phyloP scores from a whole-genome alignment of 164 flowering plant genomes.

The Amborella trichopoda region DNA sequence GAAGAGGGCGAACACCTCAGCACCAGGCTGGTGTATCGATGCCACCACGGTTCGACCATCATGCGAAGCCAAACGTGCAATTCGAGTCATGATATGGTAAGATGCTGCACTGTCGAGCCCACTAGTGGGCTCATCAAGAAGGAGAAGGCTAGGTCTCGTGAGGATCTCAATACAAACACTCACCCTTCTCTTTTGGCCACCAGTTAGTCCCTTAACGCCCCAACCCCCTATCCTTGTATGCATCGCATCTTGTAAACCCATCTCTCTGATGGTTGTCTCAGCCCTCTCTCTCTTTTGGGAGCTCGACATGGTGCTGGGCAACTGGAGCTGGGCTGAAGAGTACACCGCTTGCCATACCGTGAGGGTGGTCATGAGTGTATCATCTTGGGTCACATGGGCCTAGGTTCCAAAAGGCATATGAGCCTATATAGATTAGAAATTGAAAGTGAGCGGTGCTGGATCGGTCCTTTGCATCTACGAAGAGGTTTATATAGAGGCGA shows the following conservation, averaged over 20 bases:
- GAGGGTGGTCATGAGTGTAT: constrained; percentile 30
- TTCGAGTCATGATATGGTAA: constrained; percentile 31
- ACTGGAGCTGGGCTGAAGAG: constrained; percentile 54
- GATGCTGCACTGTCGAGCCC: constrained; percentile 72
- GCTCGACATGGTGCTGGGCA: constrained; percentile 35
- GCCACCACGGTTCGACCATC: constrained; percentile 39
- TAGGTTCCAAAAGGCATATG: constrained; percentile 4
- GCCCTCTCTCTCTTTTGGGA: constrained; percentile 31
- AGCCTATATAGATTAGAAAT: too few species aligned
- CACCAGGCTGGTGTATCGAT: constrained; percentile 71
- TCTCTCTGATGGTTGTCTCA: constrained; percentile 38
- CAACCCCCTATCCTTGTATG: constrained; percentile 50
- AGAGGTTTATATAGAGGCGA: too few species aligned
- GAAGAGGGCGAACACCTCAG: constrained; percentile 50
- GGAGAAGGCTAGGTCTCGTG: constrained; percentile 41
- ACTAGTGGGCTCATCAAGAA: constrained; percentile 68
- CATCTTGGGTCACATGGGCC: constrained; percentile 68
- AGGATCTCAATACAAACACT: constrained; percentile 51
- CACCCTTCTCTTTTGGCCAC: constrained; percentile 53
- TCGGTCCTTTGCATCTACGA: too few species aligned
- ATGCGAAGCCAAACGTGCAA: constrained; percentile 16
- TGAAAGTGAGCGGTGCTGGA: too few species aligned
- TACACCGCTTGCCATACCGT: constrained; percentile 46
- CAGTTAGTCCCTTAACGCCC: constrained; percentile 42
- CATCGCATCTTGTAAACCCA: constrained; percentile 49